Evolutionary conservation across 169 alveolate genomes (phyloP).

Genomic region (Plasmodium yoelii): DNA sequence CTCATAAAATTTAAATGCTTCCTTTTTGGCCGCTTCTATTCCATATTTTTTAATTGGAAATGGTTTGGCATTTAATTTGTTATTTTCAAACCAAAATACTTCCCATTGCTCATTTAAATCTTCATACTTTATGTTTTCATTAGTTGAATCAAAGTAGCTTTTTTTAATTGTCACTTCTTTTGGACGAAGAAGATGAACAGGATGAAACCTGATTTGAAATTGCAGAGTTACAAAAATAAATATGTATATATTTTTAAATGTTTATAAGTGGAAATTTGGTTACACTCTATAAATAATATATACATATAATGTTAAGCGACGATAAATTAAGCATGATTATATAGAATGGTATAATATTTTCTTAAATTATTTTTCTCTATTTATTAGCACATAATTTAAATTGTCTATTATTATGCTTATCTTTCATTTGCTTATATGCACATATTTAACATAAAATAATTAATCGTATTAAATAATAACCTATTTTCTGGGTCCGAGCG

Average conservation of each 20-base stretch:
- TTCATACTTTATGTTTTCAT: constrained; percentile 81
- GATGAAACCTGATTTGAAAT: constrained; percentile 75
- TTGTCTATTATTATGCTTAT: too few species aligned
- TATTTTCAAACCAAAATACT: constrained; percentile 85
- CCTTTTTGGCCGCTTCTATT: constrained; percentile 82
- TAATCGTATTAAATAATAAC: constrained; percentile 26
- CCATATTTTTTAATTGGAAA: constrained; percentile 86
- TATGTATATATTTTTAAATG: neutral
- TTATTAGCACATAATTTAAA: too few species aligned
- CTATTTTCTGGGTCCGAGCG: constrained; percentile 83
- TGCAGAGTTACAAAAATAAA: neutral
- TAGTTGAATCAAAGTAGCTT: constrained; percentile 78
- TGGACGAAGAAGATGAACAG: constrained; percentile 78
- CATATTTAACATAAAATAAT: too few species aligned
- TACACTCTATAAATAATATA: too few species aligned
- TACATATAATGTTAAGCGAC: too few species aligned
- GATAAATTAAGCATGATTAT: too few species aligned
- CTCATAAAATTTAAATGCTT: constrained; percentile 80
- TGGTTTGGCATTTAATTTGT: constrained; percentile 86
- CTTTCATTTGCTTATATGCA: too few species aligned
- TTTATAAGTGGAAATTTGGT: too few species aligned
- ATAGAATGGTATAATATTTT: too few species aligned
- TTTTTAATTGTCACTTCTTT: constrained; percentile 80
- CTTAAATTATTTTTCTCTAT: too few species aligned
- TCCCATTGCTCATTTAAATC: constrained; percentile 87